phyloP scores from a whole-genome alignment of 2,329 filamentous ascomycete genomes.

The Colletotrichum horii region DNA sequence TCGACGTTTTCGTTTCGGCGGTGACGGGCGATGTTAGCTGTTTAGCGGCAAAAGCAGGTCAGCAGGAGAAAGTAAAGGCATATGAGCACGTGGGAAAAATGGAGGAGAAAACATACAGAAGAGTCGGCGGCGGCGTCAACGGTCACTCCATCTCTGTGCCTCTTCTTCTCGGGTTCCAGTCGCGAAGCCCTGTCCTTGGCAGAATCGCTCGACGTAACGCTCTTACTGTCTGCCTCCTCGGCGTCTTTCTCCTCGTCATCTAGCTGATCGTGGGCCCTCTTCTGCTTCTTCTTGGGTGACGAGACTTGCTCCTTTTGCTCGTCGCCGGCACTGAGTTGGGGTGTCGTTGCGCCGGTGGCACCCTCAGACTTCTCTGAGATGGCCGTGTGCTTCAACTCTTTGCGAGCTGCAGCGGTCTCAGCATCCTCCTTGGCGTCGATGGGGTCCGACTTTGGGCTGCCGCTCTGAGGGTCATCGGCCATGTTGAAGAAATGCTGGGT shows the following conservation, averaged over 20 bases:
- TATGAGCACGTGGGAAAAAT: too few species aligned
- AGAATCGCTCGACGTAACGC: slow-evolving; percentile 46
- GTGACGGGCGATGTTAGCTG: not conserved
- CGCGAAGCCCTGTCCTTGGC: slow-evolving; percentile 52
- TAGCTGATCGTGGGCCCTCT: slow-evolving; percentile 61
- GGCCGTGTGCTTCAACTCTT: slow-evolving; percentile 68
- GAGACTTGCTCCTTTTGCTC: slow-evolving; percentile 54
- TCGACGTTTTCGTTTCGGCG: not conserved
- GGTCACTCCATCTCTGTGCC: slow-evolving; percentile 57
- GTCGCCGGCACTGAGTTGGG: slow-evolving; percentile 35
- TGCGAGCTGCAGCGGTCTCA: slow-evolving; percentile 66
- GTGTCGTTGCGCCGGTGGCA: slow-evolving; percentile 26
- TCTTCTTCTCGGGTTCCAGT: slow-evolving; percentile 69
- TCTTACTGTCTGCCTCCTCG: slow-evolving; percentile 47
- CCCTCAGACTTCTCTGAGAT: slow-evolving; percentile 57
- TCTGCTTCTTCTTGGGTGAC: slow-evolving; percentile 73
- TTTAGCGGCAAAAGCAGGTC: not conserved
- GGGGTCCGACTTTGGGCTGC: slow-evolving; percentile 42
- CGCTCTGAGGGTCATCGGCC: slow-evolving; percentile 48
- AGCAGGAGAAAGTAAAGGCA: not conserved
- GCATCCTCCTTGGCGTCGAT: slow-evolving; percentile 59
- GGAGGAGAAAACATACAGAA: not conserved
- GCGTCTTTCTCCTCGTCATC: slow-evolving; percentile 50
- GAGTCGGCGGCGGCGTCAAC: not conserved
- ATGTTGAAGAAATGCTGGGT: slow-evolving; percentile 33